Conservation (phyloP, 2,329 filamentous ascomycete species). For the Apiospora malaysiana region DNA sequence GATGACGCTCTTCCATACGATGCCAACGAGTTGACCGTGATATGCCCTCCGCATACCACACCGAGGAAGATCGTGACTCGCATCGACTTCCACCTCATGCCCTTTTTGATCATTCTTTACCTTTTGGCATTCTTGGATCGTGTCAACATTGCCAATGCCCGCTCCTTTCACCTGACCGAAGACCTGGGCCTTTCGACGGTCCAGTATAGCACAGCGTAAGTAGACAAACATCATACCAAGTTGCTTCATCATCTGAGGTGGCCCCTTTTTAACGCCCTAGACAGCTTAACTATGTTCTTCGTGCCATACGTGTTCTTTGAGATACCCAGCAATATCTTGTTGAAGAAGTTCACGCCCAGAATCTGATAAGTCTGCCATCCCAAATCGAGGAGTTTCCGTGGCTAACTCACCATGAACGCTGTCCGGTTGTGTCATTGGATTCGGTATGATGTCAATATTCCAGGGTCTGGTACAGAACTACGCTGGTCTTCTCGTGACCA, state of each 20-base stretch:
- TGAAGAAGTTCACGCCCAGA: constrained; percentile 60
- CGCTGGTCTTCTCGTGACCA: constrained; percentile 74
- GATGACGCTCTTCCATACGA: constrained; percentile 27
- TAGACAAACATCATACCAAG: background rate
- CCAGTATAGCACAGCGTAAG: constrained; percentile 69
- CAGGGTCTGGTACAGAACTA: constrained; percentile 84
- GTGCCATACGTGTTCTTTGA: constrained; percentile 76
- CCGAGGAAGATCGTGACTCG: constrained; percentile 71
- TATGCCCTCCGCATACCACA: constrained; percentile 60
- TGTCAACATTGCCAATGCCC: constrained; percentile 82
- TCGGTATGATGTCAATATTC: constrained; percentile 75
- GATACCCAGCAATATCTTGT: constrained; percentile 74
- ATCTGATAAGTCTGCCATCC: constrained; percentile 48
- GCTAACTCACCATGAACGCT: constrained; percentile 50
- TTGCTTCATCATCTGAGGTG: background rate
- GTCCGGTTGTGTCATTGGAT: constrained; percentile 82
- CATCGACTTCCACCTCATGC: constrained; percentile 75
- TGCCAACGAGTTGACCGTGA: constrained; percentile 30
- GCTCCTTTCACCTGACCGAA: constrained; percentile 66
- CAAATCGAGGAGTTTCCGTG: constrained; percentile 58
- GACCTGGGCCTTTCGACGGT: constrained; percentile 66
- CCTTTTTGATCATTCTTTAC: constrained; percentile 71
- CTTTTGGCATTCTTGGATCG: constrained; percentile 54
- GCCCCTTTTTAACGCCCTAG: constrained; percentile 25
- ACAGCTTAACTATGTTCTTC: constrained; percentile 77